Evolutionary conservation across 768 basidiomycete species (phyloP).

Genomic region (Rubroboletus pulcherrimus): DNA sequence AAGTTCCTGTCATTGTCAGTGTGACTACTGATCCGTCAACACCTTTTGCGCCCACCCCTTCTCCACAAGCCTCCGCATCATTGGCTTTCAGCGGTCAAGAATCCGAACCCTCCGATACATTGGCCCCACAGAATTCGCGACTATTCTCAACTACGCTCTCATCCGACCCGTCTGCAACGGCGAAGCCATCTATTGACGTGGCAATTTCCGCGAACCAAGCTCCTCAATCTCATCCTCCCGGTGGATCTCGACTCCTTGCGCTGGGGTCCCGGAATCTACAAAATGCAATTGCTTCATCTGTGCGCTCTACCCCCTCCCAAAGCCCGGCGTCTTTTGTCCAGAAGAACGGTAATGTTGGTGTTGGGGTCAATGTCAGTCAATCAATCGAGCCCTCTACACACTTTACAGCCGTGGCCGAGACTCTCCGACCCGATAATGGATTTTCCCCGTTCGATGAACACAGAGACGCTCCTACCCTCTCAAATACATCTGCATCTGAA

Average conservation of each 20-base stretch:
- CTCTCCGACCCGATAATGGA: constrained; percentile 23
- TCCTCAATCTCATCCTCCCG: constrained; percentile 37
- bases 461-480: constrained; percentile 8
- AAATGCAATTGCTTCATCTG: constrained; percentile 12
- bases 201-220: constrained; percentile 35
- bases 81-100: constrained; percentile 12
- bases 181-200: constrained; percentile 35
- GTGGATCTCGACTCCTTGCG: constrained; percentile 43
- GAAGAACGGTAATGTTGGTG: constrained; percentile 20
- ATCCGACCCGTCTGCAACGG: constrained; percentile 17
- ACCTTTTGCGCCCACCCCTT: constrained; percentile 11
- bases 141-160: constrained; percentile 33
- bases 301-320: constrained; percentile 22
- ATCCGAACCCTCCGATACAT: constrained; percentile 18
- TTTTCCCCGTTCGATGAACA: constrained; percentile 60
- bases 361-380: constrained; percentile 7
- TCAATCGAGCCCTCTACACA: constrained; percentile 18
- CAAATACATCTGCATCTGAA: constrained; percentile 18
- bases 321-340: constrained; percentile 21
- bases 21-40: constrained; percentile 1
- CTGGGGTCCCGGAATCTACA: constrained; percentile 30
- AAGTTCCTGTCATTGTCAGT: neutral
- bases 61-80: constrained; percentile 8
- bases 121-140: constrained; percentile 31
- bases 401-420: constrained; percentile 7